Conservation (phyloP, 441 rosid species). For the Erysimum pusillum region DNA sequence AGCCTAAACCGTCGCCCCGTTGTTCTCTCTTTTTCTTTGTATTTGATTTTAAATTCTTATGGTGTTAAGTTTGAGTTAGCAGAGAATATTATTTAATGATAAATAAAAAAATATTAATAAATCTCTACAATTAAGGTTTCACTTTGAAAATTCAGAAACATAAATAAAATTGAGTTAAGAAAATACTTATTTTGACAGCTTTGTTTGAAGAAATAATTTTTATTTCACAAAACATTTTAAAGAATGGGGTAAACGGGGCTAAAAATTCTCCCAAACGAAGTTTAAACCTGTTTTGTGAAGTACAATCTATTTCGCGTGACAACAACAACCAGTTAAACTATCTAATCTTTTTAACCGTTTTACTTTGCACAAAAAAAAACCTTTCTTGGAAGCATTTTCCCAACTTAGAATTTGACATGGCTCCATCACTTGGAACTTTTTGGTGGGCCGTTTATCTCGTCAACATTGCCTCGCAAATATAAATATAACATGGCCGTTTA, state of each 20-base stretch:
- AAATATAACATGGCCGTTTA: too few relatives aligned
- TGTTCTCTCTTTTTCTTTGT: conserved; percentile 58
- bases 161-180: background rate
- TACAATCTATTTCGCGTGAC: too few relatives aligned
- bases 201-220: background rate
- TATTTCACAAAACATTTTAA: background rate
- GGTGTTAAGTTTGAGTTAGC: conserved; percentile 28
- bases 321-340: too few relatives aligned
- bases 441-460: conserved; percentile 5
- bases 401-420: too few relatives aligned
- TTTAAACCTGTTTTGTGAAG: background rate
- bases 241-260: background rate
- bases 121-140: background rate
- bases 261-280: background rate
- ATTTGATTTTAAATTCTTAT: conserved; percentile 10
- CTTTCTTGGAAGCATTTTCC: too few relatives aligned
- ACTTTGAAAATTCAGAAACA: background rate
- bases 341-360: too few relatives aligned
- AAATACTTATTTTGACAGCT: background rate
- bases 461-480: background rate
- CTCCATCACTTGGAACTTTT: background rate
- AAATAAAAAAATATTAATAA: background rate
- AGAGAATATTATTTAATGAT: background rate
- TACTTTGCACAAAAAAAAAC: too few relatives aligned
- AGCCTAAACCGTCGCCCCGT: conserved; percentile 64